A percentile compares a stretch with the other conserved stretches of the same genome.
Evolutionary conservation across 768 basidiomycete species (phyloP).

Genomic region (Dentipellis sp.): DNA sequence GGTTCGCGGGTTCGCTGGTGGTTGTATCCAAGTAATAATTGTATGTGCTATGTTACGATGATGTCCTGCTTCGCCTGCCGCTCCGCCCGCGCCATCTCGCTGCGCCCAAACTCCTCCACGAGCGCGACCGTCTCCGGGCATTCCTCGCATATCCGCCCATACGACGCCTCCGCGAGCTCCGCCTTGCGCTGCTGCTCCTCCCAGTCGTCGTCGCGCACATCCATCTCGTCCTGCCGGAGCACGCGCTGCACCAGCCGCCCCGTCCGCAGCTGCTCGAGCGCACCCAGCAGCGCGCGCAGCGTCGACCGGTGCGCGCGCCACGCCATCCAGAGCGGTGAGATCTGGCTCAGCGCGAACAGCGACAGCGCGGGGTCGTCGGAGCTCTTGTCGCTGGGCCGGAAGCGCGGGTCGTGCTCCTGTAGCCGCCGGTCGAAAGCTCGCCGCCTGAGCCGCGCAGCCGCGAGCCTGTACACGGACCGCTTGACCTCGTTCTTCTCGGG

Average conservation of each 20-base stretch:
- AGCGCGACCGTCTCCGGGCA: conserved; percentile 37
- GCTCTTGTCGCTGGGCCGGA: not conserved
- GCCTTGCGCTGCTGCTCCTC: not conserved
- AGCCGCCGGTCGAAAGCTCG: too few relatives aligned
- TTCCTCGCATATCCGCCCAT: conserved; percentile 36
- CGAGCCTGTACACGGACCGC: not conserved
- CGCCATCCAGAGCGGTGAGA: conserved; percentile 52
- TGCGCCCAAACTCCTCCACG: conserved; percentile 14
- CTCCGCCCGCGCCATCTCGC: conserved; percentile 8
- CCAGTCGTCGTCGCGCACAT: not conserved
- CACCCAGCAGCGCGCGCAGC: conserved; percentile 36
- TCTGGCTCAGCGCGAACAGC: conserved; percentile 50
- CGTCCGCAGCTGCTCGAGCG: conserved; percentile 36
- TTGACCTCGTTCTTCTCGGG: conserved; percentile 2
- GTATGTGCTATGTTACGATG: not conserved
- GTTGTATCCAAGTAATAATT: not conserved
- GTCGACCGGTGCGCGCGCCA: conserved; percentile 57
- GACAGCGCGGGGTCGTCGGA: conserved; percentile 45
- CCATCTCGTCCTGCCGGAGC: conserved; percentile 17
- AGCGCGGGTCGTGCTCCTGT: conserved; percentile 4
- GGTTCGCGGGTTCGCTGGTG: not conserved
- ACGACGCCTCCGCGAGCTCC: conserved; percentile 20
- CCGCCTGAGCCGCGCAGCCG: too few relatives aligned
- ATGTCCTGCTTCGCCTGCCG: not conserved
- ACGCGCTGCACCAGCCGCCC: conserved; percentile 43